Evolutionary conservation across 148 eudicot species (phyloP), one percentile per base, ranked within the genome.

Genomic region (Rhododendron ferrugineum): DNA sequence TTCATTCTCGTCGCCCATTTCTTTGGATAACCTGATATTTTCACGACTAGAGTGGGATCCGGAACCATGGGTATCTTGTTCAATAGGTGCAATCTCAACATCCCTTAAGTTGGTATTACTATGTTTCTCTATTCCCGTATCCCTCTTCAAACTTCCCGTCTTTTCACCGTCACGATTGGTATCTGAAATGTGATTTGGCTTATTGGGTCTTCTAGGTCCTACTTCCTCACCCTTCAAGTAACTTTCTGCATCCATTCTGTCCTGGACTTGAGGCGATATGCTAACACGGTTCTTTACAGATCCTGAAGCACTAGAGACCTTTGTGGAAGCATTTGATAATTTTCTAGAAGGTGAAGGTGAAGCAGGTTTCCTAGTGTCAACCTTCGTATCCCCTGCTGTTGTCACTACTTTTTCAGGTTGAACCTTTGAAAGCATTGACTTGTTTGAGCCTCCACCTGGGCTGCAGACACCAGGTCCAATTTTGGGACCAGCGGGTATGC

Each of bases 401-500:
- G 86, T 64, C 78, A 70, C 76, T 46, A 78, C 76, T 86, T 70
- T 88, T 66, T 88, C 85, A 66, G 88, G 70, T 82, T 78, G 82
- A 88, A 84, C 40, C 80, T 88, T 90, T 81, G 85, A 84, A 83
- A 75, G 87, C 68, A 82, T 91, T 74, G 81, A 83, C 84, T 91
- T 95, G 86, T 70, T 90, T 74, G 92, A 78, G 84, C 87, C 79
- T 85, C 89, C 89, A 87, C 70, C 82, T 84, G 91, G 89, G 84
- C 82, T 91, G 54, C 81, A 32, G 62, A 81, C 81, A 56, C 89
- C 89, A 82, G 89, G 84, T 75, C 89, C 93, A 70, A 86, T 84
- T 89, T 84, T 93, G 81, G 91, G 85, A 83, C 74, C 89, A 83
- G 86, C 85, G 20, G 91, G 90, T 87, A 93, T 80, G 23, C 90